These are phyloP conservation scores for Agroathelia rolfsii DNA, from an alignment of 1,284 basidiomycete species.

Conservation along the genomic window DNA sequence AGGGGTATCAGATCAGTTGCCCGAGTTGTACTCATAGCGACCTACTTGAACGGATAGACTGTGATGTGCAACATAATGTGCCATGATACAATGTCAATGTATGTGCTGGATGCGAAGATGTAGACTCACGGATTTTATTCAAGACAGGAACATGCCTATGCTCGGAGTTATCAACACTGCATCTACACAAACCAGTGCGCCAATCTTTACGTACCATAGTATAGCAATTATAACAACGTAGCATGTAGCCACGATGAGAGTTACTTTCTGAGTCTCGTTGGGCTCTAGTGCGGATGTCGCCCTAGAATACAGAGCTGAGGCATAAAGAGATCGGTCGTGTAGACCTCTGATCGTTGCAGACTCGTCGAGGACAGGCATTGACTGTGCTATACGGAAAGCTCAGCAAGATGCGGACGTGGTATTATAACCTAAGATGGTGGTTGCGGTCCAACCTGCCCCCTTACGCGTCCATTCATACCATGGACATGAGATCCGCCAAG, in stretches of 20 bases:
- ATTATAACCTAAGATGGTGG: not conserved
- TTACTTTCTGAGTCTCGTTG: slow-evolving; percentile 62
- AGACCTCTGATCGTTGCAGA: slow-evolving; percentile 2
- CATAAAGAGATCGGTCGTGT: too few relatives aligned
- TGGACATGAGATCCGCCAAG: not conserved
- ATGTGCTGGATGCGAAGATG: slow-evolving; percentile 2
- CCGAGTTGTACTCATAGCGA: slow-evolving; percentile 5
- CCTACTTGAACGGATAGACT: slow-evolving; percentile 92
- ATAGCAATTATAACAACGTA: slow-evolving; percentile 68
- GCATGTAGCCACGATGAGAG: slow-evolving; percentile 65
- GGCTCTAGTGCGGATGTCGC: slow-evolving; percentile 39
- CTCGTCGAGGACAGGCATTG: slow-evolving; percentile 19
- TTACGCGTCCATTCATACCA: not conserved
- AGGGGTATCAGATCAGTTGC: slow-evolving; percentile 7
- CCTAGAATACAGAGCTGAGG: slow-evolving; percentile 22
- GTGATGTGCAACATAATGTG: slow-evolving; percentile 7
- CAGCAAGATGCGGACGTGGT: slow-evolving; percentile 11
- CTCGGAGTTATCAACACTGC: not conserved
- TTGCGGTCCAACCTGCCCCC: too few relatives aligned
- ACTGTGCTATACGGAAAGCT: too few relatives aligned
- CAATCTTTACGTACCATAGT: slow-evolving; percentile 47
- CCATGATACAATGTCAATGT: slow-evolving; percentile 5
- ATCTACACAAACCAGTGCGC: not conserved
- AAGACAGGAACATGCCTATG: slow-evolving; percentile 71
- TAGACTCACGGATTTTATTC: slow-evolving; percentile 56